phyloP scores from a whole-genome alignment of 2,329 filamentous ascomycete genomes.

The Botryosphaeria agaves region DNA sequence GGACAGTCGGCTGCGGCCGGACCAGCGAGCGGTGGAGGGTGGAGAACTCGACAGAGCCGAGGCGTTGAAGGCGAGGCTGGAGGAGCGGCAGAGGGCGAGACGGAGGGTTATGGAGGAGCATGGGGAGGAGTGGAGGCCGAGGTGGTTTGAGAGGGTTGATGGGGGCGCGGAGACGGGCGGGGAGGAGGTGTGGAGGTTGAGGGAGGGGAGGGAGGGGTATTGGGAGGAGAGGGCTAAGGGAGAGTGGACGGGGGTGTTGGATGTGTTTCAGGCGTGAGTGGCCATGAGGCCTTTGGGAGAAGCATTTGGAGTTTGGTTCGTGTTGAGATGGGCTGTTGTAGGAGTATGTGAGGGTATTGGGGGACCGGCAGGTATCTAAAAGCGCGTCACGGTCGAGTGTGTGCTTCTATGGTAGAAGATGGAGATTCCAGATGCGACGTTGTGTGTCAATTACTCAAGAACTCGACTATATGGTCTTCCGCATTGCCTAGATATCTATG shows the following conservation, averaged over 20 bases:
- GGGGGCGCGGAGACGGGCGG: slow-evolving; percentile 15
- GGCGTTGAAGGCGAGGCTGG: slow-evolving; percentile 61
- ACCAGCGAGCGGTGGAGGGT: slow-evolving; percentile 71
- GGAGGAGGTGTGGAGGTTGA: slow-evolving; percentile 43
- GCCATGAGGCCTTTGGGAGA: too few species aligned
- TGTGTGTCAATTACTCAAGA: too few species aligned
- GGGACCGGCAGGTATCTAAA: too few species aligned
- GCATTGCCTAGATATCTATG: too few species aligned
- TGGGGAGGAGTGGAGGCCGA: slow-evolving; percentile 55
- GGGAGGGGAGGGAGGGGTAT: slow-evolving; percentile 70
- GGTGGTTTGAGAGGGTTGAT: slow-evolving; percentile 73
- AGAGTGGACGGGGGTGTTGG: slow-evolving; percentile 42
- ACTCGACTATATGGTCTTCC: too few species aligned
- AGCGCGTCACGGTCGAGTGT: too few species aligned
- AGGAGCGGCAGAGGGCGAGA: slow-evolving; percentile 67
- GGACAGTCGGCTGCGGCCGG: slow-evolving; percentile 68
- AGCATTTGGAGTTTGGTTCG: too few species aligned
- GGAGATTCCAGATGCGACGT: too few species aligned
- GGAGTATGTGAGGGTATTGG: too few species aligned
- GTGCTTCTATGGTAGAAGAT: too few species aligned
- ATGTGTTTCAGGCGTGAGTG: slow-evolving; percentile 39
- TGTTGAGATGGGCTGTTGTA: too few species aligned
- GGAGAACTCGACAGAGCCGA: slow-evolving; percentile 75
- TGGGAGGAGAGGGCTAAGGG: slow-evolving; percentile 70
- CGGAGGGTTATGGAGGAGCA: slow-evolving; percentile 58